Base-by-base conservation (phyloP, 75 land plant species). In the Cunninghamia lanceolata region DNA sequence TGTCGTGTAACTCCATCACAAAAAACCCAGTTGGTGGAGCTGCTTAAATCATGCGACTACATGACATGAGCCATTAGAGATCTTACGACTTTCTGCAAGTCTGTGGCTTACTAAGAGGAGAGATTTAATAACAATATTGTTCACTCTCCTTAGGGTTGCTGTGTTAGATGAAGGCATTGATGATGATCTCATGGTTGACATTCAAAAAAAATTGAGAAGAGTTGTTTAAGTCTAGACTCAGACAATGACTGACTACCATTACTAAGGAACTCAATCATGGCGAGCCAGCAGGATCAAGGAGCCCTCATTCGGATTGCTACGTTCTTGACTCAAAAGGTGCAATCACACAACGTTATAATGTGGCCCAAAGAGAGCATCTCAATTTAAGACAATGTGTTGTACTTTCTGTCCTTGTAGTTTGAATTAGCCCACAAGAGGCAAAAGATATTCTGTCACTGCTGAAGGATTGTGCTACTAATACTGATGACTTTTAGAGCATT, bases 1-100 rank as follows among this genome's bases (percentile, higher is more conserved):
- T 98, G 99, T 81, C 99, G 99, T 87, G 99, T 98, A 21, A 98
- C 99, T 59, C 99, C 99, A 85, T 94, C 96, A 35, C 99, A 98
- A 82, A 98, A 98, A 83, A 99, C 99, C 47, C 99, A 98, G 94
- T n/a, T n/a, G n/a, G n/a, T n/a, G n/a, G n/a, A n/a, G n/a, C n/a
- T n/a, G n/a, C n/a, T n/a, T n/a, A n/a, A n/a, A n/a, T n/a, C n/a
- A n/a, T n/a, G n/a, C n/a, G n/a, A n/a, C n/a, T n/a, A n/a, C n/a
- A n/a, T n/a, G 96, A 17, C 92, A 98, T 71, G 97, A 93, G 35
- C 95, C 96, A 35, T 83, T 98, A 84, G 99, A 98, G 71, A 91
- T 94, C 76, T 90, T 91, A 9, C 96, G 98, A 25, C 94, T 96
- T 85, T 89, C 98, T 86, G 93, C 93, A 40, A 98, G 99, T 34